These are phyloP conservation scores for Penicillium sp. DNA, from an alignment of 2,329 filamentous ascomycete genomes.

Conservation along the genomic window DNA sequence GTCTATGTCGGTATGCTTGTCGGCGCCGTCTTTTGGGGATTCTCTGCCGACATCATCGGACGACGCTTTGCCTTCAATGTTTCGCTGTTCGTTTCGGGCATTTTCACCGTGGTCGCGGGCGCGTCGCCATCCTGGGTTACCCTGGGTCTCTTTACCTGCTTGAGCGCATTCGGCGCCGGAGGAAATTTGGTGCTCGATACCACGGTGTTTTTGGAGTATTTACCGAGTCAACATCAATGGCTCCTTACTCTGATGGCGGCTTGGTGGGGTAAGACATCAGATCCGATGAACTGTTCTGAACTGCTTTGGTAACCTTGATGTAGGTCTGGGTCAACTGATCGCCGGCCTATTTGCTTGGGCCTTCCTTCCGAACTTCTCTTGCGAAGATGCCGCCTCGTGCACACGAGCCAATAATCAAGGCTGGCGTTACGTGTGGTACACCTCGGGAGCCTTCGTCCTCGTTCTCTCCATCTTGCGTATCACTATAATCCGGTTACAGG, in stretches of 20 bases:
- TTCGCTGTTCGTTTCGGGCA: slow-evolving; percentile 61
- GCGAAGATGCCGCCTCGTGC: slow-evolving; percentile 46
- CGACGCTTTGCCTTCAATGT: slow-evolving; percentile 67
- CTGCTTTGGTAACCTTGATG: not conserved
- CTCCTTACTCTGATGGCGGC: slow-evolving; percentile 42
- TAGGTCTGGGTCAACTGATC: slow-evolving; percentile 49
- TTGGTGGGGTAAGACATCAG: slow-evolving; percentile 32
- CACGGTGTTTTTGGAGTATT: slow-evolving; percentile 57
- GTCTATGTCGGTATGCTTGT: slow-evolving; percentile 44
- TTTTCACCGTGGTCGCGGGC: slow-evolving; percentile 64
- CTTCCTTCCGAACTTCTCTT: slow-evolving; percentile 51
- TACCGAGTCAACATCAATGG: slow-evolving; percentile 61
- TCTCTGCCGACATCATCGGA: slow-evolving; percentile 66
- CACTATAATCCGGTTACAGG: slow-evolving; percentile 53
- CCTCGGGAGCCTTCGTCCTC: slow-evolving; percentile 54
- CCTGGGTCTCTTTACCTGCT: slow-evolving; percentile 61
- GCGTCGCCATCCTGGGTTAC: slow-evolving; percentile 65
- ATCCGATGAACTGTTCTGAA: not conserved
- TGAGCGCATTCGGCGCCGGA: slow-evolving; percentile 64
- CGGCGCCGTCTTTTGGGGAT: slow-evolving; percentile 63
- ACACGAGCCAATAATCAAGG: slow-evolving; percentile 54
- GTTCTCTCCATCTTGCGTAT: slow-evolving; percentile 54
- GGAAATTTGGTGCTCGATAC: slow-evolving; percentile 65
- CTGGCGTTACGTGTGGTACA: slow-evolving; percentile 58
- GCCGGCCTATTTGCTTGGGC: slow-evolving; percentile 56